Conservation (phyloP, 2,329 filamentous ascomycete genomes). For the Fusarium mundagurra region DNA sequence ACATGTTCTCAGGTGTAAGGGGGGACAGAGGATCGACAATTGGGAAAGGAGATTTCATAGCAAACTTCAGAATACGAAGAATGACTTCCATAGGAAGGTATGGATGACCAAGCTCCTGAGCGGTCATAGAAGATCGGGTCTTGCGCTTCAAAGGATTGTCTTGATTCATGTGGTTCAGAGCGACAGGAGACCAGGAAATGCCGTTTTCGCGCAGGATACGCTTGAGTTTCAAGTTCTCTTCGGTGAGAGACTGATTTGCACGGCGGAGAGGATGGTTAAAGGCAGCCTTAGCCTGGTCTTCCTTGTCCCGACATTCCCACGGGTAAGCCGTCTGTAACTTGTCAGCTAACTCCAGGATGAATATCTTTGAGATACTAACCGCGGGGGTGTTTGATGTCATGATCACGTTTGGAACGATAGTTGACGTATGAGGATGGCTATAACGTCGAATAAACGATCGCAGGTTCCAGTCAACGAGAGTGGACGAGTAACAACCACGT, state of each 20-base stretch:
- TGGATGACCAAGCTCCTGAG: slow-evolving; percentile 48
- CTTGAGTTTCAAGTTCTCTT: slow-evolving; percentile 62
- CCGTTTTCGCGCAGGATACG: slow-evolving; percentile 61
- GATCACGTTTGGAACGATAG: slow-evolving; percentile 7
- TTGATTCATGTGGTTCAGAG: slow-evolving; percentile 47
- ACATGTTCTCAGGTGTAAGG: slow-evolving; percentile 54
- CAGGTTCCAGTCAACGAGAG: not conserved
- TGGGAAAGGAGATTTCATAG: slow-evolving; percentile 58
- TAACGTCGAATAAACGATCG: not conserved
- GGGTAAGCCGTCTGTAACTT: slow-evolving; percentile 49
- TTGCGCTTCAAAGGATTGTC: slow-evolving; percentile 47
- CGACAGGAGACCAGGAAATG: slow-evolving; percentile 59
- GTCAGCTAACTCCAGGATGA: slow-evolving; percentile 6
- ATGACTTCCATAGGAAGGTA: slow-evolving; percentile 63
- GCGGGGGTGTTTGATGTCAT: slow-evolving; percentile 35
- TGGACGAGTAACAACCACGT: not conserved
- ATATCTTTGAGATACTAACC: slow-evolving; percentile 23
- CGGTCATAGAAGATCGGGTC: slow-evolving; percentile 45
- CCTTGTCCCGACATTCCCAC: slow-evolving; percentile 63
- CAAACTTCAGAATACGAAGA: slow-evolving; percentile 61
- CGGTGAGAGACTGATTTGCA: slow-evolving; percentile 56
- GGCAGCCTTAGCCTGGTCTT: slow-evolving; percentile 59
- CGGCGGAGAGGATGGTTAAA: slow-evolving; percentile 61
- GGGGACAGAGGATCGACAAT: slow-evolving; percentile 65
- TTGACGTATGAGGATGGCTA: slow-evolving; percentile 2